Evolutionary conservation across 2,329 filamentous ascomycete genomes (phyloP), one percentile per base, ranked within the genome.

Genomic region (Botrytis sinoallii): DNA sequence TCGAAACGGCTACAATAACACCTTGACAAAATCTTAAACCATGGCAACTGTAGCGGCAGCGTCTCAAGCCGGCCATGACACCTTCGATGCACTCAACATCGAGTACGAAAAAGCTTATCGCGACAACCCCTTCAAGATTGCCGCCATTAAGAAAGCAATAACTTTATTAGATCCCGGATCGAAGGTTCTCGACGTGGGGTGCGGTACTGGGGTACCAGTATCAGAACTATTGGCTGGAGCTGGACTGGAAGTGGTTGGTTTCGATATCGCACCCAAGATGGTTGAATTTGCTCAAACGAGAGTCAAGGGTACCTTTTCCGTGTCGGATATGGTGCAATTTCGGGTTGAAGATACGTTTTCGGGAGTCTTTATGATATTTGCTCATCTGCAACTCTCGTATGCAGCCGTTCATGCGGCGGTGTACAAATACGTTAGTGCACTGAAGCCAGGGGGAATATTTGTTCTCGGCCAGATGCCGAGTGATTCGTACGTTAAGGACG

Each of bases 181-280:
- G 5, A 55, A 42, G 20, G 67, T 73, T 59, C 79, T 82, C 25
- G 81, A 83, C 65, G 79, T 81, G 57, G 81, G 81, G 59, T 82
- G 81, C 71, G 81, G 81, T 12, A 80, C 80, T 1, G 81, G 81
- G 25, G 79, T 81, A 32, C 77, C 82, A 14, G 79, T 80, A 10
- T 60, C 77, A 12, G 72, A 77, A 71, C 77, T 80, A 9, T 76
- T 79, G 25, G 75, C 77, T 59, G 65, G 77, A 22, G 77, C 78
- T 12, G 78, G 77, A 42, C 75, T 76, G 18, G 67, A 60, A 22
- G 73, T 75, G 5, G 32, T 61, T 16, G 75, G 75, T 9, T 75
- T 77, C 20, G 81, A 80, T 64, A 81, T 84, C 70, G 82, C 83
- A 74, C 80, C 82, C 6, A 82, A 80, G 76, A 78, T 75, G 75